These are phyloP conservation scores for Salix exigua DNA, from an alignment of 345 rosid genomes.

Conservation along the genomic window DNA sequence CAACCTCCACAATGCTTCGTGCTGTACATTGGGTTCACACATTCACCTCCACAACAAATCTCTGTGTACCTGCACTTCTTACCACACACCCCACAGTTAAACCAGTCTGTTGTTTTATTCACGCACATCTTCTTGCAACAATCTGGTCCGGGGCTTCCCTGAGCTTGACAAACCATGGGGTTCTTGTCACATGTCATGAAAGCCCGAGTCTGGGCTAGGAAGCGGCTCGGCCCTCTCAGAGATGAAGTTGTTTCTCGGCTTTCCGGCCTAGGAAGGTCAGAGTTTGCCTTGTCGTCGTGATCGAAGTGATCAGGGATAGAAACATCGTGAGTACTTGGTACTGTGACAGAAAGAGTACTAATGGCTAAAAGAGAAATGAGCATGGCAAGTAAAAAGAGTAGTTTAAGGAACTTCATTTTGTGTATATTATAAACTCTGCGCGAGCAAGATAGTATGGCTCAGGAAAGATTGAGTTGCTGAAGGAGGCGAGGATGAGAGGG, in stretches of 20 bases:
- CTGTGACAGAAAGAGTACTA: background rate
- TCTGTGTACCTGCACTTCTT: constrained; percentile 46
- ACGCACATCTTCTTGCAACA: constrained; percentile 65
- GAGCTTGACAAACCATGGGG: constrained; percentile 46
- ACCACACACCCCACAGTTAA: constrained; percentile 58
- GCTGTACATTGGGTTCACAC: constrained; percentile 54
- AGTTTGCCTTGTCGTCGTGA: background rate
- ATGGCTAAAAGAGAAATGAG: constrained; percentile 7
- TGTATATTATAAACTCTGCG: background rate
- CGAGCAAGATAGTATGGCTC: background rate
- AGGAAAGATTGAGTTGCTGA: background rate
- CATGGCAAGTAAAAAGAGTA: constrained; percentile 1
- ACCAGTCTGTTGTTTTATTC: constrained; percentile 30
- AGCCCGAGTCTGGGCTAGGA: background rate
- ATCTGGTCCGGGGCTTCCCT: constrained; percentile 50
- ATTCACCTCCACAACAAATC: constrained; percentile 53
- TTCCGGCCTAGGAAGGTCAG: background rate
- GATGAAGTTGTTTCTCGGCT: background rate
- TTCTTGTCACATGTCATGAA: constrained; percentile 12
- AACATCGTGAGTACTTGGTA: background rate
- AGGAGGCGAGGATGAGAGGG: background rate
- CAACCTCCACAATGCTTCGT: constrained; percentile 57
- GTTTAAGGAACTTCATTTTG: constrained; percentile 14
- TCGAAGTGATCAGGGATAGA: background rate
- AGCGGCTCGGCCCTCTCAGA: background rate